phyloP scores from a whole-genome alignment of 2,329 filamentous ascomycete species.

The Trichoderma sp. region DNA sequence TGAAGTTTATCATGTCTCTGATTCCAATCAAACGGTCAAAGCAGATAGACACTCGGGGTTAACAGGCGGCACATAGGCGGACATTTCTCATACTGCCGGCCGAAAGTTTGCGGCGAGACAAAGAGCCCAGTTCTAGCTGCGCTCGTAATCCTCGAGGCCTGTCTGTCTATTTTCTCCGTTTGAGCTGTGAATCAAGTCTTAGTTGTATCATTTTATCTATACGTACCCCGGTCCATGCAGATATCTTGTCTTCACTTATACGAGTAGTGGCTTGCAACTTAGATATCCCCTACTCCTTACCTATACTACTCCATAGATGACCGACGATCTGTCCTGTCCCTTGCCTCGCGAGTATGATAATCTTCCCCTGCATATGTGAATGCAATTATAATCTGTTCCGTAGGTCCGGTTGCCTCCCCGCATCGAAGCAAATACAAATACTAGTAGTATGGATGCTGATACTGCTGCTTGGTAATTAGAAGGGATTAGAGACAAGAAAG shows the following conservation, averaged over 20 bases:
- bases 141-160: not conserved
- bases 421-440: too few species aligned
- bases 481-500: not conserved
- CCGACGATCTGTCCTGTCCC: conserved; percentile 3
- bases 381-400: not conserved
- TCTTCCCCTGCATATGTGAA: conserved; percentile 1
- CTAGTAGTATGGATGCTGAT: not conserved
- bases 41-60: not conserved
- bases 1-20: not conserved
- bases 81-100: not conserved
- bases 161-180: not conserved
- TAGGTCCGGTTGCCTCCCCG: not conserved
- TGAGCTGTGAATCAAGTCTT: not conserved
- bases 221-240: not conserved
- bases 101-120: not conserved
- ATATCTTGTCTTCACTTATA: not conserved
- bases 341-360: not conserved
- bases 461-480: not conserved
- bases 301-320: not conserved
- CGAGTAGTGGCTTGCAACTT: not conserved
- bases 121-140: not conserved
- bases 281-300: not conserved
- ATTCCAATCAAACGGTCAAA: not conserved
- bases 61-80: not conserved
- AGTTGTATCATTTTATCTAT: not conserved